phyloP scores from a whole-genome alignment of 2,329 filamentous ascomycete species.

The Xylariaceae sp. region DNA sequence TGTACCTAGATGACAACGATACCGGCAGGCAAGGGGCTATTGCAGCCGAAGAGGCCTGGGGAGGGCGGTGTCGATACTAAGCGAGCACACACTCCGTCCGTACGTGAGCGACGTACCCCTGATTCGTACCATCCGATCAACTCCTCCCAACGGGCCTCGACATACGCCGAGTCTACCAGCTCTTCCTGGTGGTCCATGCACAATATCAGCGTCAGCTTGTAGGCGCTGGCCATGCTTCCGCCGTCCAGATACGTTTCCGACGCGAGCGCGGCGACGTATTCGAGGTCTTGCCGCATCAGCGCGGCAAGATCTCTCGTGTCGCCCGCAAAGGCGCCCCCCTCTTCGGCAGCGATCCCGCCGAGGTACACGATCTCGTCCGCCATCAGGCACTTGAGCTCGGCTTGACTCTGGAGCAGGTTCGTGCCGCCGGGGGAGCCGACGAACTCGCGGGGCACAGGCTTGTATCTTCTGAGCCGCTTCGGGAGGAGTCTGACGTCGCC shows the following conservation, averaged over 20 bases:
- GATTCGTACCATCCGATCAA: conserved; percentile 8
- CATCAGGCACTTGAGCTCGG: conserved; percentile 14
- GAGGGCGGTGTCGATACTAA: neutral
- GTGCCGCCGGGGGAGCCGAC: conserved; percentile 4
- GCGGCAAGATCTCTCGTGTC: conserved; percentile 6
- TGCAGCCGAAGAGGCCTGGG: neutral
- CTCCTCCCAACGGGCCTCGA: conserved; percentile 6
- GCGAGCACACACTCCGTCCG: neutral
- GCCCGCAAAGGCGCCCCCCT: conserved; percentile 3
- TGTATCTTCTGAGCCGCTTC: conserved; percentile 1
- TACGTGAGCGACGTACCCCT: conserved; percentile 10
- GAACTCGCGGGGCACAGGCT: neutral
- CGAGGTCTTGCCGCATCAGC: neutral
- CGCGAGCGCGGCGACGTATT: neutral
- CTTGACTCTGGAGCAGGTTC: conserved; percentile 15
- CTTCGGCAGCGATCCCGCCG: conserved; percentile 7
- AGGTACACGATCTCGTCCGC: conserved; percentile 17
- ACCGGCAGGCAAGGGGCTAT: neutral
- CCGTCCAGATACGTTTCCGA: conserved; percentile 6
- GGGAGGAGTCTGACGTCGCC: conserved; percentile 3
- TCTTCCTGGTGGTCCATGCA: conserved; percentile 7
- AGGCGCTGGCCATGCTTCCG: conserved; percentile 6
- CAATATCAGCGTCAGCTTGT: conserved; percentile 11
- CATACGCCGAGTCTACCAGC: conserved; percentile 4
- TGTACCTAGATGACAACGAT: neutral